Evolutionary conservation across 345 rosid species (phyloP).

Genomic region (Balakata baccata): DNA sequence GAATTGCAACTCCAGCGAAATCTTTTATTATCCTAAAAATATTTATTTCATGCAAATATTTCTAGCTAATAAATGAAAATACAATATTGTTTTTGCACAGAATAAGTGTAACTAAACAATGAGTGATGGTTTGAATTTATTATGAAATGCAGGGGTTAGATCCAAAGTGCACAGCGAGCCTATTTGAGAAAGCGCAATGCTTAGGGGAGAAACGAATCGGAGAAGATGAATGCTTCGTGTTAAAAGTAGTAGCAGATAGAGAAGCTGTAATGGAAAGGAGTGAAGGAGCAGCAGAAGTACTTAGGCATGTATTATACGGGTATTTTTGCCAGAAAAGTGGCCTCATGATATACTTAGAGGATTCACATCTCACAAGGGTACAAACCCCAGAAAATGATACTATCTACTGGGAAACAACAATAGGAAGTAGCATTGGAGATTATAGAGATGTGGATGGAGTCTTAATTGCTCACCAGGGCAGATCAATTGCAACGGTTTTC

Average conservation of each 20-base stretch:
- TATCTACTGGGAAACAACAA: conserved; percentile 90
- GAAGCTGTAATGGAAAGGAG: conserved; percentile 68
- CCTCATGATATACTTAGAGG: conserved; percentile 71
- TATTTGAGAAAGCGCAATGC: conserved; percentile 77
- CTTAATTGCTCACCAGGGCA: conserved; percentile 71
- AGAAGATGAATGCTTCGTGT: conserved; percentile 80
- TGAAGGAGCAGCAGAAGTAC: conserved; percentile 85
- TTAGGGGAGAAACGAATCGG: conserved; percentile 81
- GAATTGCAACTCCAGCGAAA: too few relatives aligned
- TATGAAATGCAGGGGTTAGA: conserved; percentile 62
- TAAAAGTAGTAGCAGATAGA: conserved; percentile 81
- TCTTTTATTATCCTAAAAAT: too few relatives aligned
- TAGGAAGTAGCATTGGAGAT: conserved; percentile 81
- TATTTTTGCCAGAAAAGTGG: conserved; percentile 94
- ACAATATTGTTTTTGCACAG: too few relatives aligned
- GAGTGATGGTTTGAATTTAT: background rate
- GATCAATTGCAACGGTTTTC: conserved; percentile 85
- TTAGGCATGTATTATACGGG: conserved; percentile 88
- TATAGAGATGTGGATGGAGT: conserved; percentile 85
- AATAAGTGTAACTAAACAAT: background rate
- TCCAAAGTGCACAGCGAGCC: conserved; percentile 76
- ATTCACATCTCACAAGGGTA: conserved; percentile 84
- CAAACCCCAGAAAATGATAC: conserved; percentile 52
- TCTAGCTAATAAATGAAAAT: too few relatives aligned
- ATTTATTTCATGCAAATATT: too few relatives aligned